Evolutionary conservation across 495 filamentous ascomycete genomes (phyloP).

Genomic region (Penicillium waksmanii): DNA sequence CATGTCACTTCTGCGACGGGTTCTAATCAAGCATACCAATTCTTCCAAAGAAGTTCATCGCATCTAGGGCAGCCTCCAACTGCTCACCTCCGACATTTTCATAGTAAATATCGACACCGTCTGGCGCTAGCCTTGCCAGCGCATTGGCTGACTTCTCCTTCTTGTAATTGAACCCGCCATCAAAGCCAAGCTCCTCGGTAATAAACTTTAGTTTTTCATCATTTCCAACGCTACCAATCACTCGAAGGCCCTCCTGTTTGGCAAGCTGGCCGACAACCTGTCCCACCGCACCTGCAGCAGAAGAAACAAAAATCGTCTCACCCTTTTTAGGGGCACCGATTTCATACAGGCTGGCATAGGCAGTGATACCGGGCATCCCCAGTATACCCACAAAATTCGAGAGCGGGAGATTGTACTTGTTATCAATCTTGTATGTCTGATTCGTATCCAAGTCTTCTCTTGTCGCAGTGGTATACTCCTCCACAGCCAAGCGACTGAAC

Average conservation of each 20-base stretch:
- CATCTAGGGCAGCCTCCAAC: slow-evolving; percentile 73
- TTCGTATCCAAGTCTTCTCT: slow-evolving; percentile 16
- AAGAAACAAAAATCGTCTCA: slow-evolving; percentile 84
- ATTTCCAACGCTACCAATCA: slow-evolving; percentile 77
- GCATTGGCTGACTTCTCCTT: slow-evolving; percentile 71
- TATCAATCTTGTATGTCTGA: slow-evolving; percentile 40
- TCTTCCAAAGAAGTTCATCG: slow-evolving; percentile 71
- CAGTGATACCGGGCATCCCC: slow-evolving; percentile 88
- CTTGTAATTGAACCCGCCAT: slow-evolving; percentile 79
- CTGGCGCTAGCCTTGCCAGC: slow-evolving; percentile 70
- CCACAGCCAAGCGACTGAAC: slow-evolving; percentile 58
- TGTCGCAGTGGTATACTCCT: slow-evolving; percentile 58
- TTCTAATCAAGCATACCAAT: slow-evolving; percentile 41
- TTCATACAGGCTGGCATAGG: slow-evolving; percentile 77
- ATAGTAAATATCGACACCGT: slow-evolving; percentile 93
- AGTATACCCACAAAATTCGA: slow-evolving; percentile 65
- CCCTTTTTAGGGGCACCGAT: slow-evolving; percentile 86
- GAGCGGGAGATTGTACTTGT: slow-evolving; percentile 49
- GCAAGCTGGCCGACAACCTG: slow-evolving; percentile 83
- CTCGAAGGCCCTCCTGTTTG: slow-evolving; percentile 82
- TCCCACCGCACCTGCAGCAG: slow-evolving; percentile 83
- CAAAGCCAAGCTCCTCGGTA: slow-evolving; percentile 65
- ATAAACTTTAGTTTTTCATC: slow-evolving; percentile 72
- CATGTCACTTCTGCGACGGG: neutral
- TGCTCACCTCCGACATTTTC: slow-evolving; percentile 96